Conservation (phyloP, 768 basidiomycete genomes). For the Lactarius sp. region DNA sequence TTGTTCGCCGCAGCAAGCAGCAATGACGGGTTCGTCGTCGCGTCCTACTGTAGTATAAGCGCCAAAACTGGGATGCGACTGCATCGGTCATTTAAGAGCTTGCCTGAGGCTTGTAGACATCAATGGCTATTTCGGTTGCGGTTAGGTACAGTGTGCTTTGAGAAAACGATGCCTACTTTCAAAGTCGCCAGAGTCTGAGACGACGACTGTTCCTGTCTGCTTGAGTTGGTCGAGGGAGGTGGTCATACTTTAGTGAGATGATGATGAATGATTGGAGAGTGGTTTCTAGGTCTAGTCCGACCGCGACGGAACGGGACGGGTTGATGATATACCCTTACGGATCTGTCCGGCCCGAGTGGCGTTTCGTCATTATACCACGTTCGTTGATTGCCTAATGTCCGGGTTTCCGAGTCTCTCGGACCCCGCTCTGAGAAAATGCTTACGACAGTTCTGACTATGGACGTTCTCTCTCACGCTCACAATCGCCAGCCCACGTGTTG, state of each 20-base stretch:
- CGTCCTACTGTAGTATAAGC: conserved; percentile 54
- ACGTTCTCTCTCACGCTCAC: too few relatives aligned
- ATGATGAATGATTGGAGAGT: conserved; percentile 18
- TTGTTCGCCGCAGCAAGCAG: conserved; percentile 93
- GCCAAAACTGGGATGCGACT: not conserved
- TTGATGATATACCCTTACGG: conserved; percentile 17
- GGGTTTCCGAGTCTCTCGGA: too few relatives aligned
- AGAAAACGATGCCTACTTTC: conserved; percentile 46
- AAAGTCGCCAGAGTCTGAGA: conserved; percentile 97
- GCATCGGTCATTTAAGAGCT: conserved; percentile 17
- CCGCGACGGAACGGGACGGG: not conserved
- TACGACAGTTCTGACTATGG: too few relatives aligned
- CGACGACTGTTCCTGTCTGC: conserved; percentile 90
- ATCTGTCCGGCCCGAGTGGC: conserved; percentile 5
- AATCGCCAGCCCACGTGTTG: too few relatives aligned
- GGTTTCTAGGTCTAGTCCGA: not conserved
- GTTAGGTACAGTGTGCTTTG: conserved; percentile 14
- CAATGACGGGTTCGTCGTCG: conserved; percentile 95
- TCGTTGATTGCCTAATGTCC: too few relatives aligned
- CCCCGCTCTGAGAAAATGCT: too few relatives aligned
- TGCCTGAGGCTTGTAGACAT: conserved; percentile 92
- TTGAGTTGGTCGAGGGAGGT: conserved; percentile 83
- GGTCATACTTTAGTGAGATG: conserved; percentile 44
- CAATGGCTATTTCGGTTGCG: conserved; percentile 59
- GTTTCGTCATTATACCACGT: too few relatives aligned